Conservation (phyloP, 2,329 filamentous ascomycete genomes). For the Aspergillus fumigatus region DNA sequence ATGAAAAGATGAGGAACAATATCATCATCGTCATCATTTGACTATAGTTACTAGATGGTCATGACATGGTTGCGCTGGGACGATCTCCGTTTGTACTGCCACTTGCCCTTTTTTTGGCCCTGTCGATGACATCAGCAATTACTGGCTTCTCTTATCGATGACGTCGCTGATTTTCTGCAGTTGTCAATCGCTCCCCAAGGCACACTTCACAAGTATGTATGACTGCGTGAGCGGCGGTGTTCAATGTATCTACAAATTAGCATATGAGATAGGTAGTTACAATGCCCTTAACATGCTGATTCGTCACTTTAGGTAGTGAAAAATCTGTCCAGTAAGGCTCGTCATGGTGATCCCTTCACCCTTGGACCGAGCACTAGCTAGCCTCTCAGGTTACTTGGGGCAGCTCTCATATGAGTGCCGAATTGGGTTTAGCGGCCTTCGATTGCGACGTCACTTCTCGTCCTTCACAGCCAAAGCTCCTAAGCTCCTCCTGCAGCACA, state of each 20-base stretch:
- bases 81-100: no score
- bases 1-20: neutral
- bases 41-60: neutral
- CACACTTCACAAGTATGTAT: neutral
- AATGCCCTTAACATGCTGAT: neutral
- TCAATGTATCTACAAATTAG: neutral
- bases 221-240: neutral
- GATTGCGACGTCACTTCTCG: neutral
- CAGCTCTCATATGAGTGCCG: neutral
- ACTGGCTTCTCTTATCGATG: conserved; percentile 7
- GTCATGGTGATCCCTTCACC: neutral
- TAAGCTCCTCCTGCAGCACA: neutral
- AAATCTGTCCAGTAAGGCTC: neutral
- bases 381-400: neutral
- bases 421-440: neutral
- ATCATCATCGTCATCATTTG: neutral
- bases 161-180: conserved; percentile 8
- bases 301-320: neutral
- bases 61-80: neutral
- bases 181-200: neutral
- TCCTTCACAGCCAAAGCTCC: neutral
- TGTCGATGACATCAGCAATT: conserved; percentile 17
- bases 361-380: neutral
- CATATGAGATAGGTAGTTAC: neutral
- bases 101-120: neutral